Evolutionary conservation across 2,329 filamentous ascomycete species (phyloP), one percentile per base, ranked within the genome.

Genomic region (Mycosphaerella sp.): DNA sequence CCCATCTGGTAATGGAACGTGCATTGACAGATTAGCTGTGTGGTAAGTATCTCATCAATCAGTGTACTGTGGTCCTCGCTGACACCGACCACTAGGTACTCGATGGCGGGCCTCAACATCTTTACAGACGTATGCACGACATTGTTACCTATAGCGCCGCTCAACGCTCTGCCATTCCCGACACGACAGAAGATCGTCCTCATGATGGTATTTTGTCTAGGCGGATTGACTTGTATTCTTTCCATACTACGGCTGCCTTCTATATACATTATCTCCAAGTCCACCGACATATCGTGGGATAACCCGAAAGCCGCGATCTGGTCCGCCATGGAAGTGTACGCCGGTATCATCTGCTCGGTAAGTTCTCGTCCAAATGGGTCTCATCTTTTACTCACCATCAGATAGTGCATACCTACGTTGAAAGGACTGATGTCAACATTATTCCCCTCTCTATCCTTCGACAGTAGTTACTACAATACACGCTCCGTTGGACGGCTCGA

Each of bases 181-280:
- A 59, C 42, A 41, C 60, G 52, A 21, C 63, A 66, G 41, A 66
- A 64, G 51, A 34, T 45, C 32, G 49, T 62, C 9, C 50, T 68
- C 16, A 64, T 64, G 50, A 58, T 58, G 8, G 56, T 67, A 2
- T 68, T 68, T 44, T 63, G 62, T 3, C 50, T 68, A 10, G 66
- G 64, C 14, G 59, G 56, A 14, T 49, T 66, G 55, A 54, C 50
- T 4, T 60, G 58, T 32, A 36, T 54, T 12, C 50, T 59, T 3
- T 60, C 59, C 4, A 54, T 62, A 13, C 47, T 62, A 4, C 60
- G 60, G n/a, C 48, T 61, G 5, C 55, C 50, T 12, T 57, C 55
- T 9, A 49, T 62, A 14, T 58, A 60, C 36, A 43, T 53, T 27
- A 51, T 60, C 18, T 56, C 58, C 7, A 52, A 45, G 18, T 50